phyloP scores from a whole-genome alignment of 2,329 filamentous ascomycete genomes.

The Escovopsis sp. region DNA sequence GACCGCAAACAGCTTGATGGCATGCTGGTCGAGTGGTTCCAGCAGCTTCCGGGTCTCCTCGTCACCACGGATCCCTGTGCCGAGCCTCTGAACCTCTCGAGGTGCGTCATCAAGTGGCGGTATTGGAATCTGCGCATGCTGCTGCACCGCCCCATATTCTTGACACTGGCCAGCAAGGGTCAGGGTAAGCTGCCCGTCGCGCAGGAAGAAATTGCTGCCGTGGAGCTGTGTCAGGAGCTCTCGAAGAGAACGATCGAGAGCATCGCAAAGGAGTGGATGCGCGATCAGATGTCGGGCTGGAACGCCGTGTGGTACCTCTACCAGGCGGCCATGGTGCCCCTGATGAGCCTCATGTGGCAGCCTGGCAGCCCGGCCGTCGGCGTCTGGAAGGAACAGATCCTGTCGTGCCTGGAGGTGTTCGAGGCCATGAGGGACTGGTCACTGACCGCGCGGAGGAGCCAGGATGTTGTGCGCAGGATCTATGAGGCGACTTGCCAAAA shows the following conservation, averaged over 20 bases:
- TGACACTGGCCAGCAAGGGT: conserved; percentile 43
- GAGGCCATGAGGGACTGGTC: conserved; percentile 53
- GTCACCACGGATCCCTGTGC: conserved; percentile 52
- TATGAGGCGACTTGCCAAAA: conserved; percentile 38
- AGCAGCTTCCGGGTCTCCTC: conserved; percentile 51
- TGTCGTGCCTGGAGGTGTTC: conserved; percentile 43
- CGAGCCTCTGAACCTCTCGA: conserved; percentile 53
- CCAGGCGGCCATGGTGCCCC: conserved; percentile 65
- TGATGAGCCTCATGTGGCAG: conserved; percentile 62
- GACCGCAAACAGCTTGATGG: conserved; percentile 53
- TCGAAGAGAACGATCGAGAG: conserved; percentile 59
- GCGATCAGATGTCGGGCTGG: conserved; percentile 66
- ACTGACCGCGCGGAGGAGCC: conserved; percentile 44
- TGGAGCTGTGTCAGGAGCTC: conserved; percentile 54
- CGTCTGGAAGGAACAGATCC: conserved; percentile 43
- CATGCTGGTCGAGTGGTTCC: conserved; percentile 59
- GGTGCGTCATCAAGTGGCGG: conserved; percentile 69
- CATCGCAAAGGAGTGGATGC: conserved; percentile 53
- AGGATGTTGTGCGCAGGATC: conserved; percentile 49
- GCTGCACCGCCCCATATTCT: conserved; percentile 56
- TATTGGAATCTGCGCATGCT: conserved; percentile 68
- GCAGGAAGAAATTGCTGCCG: conserved; percentile 50
- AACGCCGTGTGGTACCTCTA: conserved; percentile 73
- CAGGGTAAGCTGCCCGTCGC: conserved; percentile 28
- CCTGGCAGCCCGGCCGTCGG: conserved; percentile 31